A percentile compares a stretch with the other conserved stretches of the same genome.
phyloP scores from a whole-genome alignment of 495 filamentous ascomycete species.

The Podospora australis region DNA sequence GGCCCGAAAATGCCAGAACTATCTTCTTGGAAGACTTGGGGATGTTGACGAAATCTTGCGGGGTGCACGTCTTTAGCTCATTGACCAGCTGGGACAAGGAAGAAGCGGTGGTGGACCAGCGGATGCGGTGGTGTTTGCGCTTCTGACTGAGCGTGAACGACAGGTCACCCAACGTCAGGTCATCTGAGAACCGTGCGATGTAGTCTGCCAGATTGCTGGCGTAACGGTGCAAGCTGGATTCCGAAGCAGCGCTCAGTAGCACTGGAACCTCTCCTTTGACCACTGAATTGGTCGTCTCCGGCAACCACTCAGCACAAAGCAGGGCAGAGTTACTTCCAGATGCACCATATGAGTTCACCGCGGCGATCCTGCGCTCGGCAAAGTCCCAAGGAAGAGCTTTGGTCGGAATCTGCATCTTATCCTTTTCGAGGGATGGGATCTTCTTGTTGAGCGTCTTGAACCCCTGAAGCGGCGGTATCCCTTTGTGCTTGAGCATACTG shows the following conservation, averaged over 20 bases:
- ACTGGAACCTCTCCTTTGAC: too few relatives aligned
- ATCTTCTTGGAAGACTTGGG: constrained; percentile 24
- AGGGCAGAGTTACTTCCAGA: constrained; percentile 22
- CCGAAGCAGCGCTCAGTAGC: too few relatives aligned
- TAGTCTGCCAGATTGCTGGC: constrained; percentile 12
- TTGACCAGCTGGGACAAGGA: constrained; percentile 33
- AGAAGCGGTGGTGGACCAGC: constrained; percentile 22
- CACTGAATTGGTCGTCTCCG: too few relatives aligned
- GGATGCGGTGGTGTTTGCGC: constrained; percentile 27
- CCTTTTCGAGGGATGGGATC: constrained; percentile 25
- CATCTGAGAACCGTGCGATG: constrained; percentile 8
- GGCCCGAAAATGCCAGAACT: constrained; percentile 51
- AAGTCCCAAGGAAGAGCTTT: constrained; percentile 28
- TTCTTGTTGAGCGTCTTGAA: constrained; percentile 31
- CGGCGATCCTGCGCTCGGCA: constrained; percentile 11
- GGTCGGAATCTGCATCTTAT: constrained; percentile 36
- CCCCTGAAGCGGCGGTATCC: not conserved
- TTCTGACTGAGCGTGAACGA: constrained; percentile 36
- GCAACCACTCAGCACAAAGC: not conserved
- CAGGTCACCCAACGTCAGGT: constrained; percentile 24
- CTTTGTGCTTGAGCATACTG: not conserved
- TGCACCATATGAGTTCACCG: constrained; percentile 28
- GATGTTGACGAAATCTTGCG: constrained; percentile 8
- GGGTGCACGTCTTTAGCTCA: constrained; percentile 22
- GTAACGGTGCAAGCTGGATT: too few relatives aligned